Evolutionary conservation across 805 yeast species (phyloP).

Genomic region (Kodamaea fukazawae): DNA sequence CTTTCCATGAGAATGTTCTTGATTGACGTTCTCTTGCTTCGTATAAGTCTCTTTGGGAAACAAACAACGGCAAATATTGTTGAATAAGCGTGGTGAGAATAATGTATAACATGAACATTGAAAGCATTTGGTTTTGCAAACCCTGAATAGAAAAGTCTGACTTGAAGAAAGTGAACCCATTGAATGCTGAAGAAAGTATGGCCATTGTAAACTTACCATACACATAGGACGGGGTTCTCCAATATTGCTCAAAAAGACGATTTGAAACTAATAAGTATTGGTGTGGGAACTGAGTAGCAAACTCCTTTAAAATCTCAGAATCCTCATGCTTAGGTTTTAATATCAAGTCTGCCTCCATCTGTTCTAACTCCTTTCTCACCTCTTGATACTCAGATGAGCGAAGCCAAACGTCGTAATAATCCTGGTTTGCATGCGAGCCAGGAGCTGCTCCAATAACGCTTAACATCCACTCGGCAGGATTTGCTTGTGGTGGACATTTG

Average conservation of each 20-base stretch:
- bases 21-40: constrained; percentile 77
- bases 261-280: constrained; percentile 13
- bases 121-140: constrained; percentile 64
- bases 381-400: constrained; percentile 18
- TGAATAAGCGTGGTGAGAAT: constrained; percentile 55
- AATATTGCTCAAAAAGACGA: constrained; percentile 21
- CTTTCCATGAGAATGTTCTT: constrained; percentile 64
- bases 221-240: constrained; percentile 29
- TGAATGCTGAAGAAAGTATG: constrained; percentile 13
- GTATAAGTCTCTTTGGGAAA: constrained; percentile 59
- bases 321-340: constrained; percentile 13
- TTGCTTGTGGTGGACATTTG: constrained; percentile 64
- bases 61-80: constrained; percentile 57
- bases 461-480: constrained; percentile 57
- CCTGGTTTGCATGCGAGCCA: constrained; percentile 25
- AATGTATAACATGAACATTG: constrained; percentile 65
- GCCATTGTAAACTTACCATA: constrained; percentile 15
- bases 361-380: constrained; percentile 15
- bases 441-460: constrained; percentile 31
- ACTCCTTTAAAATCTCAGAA: constrained; percentile 10
- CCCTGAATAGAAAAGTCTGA: constrained; percentile 21
- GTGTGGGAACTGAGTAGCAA: constrained; percentile 10
- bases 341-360: constrained; percentile 18
- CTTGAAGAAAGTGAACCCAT: constrained; percentile 17
- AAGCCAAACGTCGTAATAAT: constrained; percentile 25